A percentile compares a stretch with the other conserved stretches of the same genome.
Conservation (phyloP, 2,329 filamentous ascomycete species). For the Diaporthe aspalathi region DNA sequence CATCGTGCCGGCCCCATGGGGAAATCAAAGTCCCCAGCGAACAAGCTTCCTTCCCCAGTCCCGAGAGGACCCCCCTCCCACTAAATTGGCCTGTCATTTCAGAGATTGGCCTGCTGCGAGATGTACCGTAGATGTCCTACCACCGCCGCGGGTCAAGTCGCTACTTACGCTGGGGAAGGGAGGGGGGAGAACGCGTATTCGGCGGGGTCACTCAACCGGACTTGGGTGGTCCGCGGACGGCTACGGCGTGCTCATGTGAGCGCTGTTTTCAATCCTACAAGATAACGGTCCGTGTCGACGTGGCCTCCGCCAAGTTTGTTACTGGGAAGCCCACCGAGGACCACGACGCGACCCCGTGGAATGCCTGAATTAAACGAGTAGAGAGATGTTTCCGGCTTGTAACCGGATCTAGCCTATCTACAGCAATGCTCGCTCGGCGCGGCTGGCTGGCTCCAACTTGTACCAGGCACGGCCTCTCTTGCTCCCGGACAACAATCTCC, state of each 20-base stretch:
- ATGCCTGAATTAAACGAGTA: constrained; percentile 5
- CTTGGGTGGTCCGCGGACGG: constrained; percentile 2
- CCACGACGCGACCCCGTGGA: neutral
- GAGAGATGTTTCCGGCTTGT: constrained; percentile 13
- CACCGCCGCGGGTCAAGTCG: constrained; percentile 2
- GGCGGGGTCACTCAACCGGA: constrained; percentile 5
- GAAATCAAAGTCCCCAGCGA: constrained; percentile 17
- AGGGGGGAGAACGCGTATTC: neutral
- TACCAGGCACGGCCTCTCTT: constrained; percentile 6
- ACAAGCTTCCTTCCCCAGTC: constrained; percentile 23
- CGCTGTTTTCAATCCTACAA: constrained; percentile 5
- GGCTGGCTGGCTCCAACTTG: neutral
- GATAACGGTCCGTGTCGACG: neutral
- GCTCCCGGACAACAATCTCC: constrained; percentile 1
- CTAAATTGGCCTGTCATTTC: neutral
- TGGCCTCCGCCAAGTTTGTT: neutral
- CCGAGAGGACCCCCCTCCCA: neutral
- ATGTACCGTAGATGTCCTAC: constrained; percentile 7
- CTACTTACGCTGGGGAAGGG: too few relatives aligned
- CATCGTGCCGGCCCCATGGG: constrained; percentile 16
- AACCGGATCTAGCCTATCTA: constrained; percentile 19
- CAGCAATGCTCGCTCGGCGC: constrained; percentile 3
- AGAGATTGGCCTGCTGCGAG: constrained; percentile 2
- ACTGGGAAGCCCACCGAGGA: neutral
- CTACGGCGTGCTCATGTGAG: neutral